A percentile compares a stretch with the other conserved stretches of the same genome.
Conservation (phyloP, 495 filamentous ascomycete genomes). For the Cairneyella variabilis region DNA sequence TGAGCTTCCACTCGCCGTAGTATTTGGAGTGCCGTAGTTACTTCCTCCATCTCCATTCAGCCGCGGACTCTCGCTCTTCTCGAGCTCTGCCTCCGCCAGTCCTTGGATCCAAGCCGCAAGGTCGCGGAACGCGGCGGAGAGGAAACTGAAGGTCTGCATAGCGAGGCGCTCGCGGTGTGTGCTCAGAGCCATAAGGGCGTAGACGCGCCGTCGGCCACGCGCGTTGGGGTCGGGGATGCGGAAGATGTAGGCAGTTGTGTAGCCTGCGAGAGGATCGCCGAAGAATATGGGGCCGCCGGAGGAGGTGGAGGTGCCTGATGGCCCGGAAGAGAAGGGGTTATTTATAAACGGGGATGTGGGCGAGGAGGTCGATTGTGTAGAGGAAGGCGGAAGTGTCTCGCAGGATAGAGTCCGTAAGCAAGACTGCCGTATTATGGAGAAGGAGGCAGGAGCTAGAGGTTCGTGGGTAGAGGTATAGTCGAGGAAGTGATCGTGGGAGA, state of each 20-base stretch:
- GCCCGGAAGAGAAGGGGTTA: slow-evolving; percentile 27
- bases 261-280: slow-evolving; percentile 75
- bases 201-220: slow-evolving; percentile 78
- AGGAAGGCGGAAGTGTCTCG: slow-evolving; percentile 73
- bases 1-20: slow-evolving; percentile 59
- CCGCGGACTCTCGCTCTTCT: slow-evolving; percentile 35
- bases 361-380: slow-evolving; percentile 17
- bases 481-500: slow-evolving; percentile 70
- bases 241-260: slow-evolving; percentile 91
- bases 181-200: slow-evolving; percentile 79
- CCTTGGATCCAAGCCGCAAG: slow-evolving; percentile 70
- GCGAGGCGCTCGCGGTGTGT: slow-evolving; percentile 69
- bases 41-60: slow-evolving; percentile 25
- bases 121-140: slow-evolving; percentile 71
- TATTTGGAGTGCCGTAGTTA: slow-evolving; percentile 23
- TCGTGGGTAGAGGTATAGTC: slow-evolving; percentile 85
- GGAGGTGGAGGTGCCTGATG: slow-evolving; percentile 24
- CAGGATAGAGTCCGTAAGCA: slow-evolving; percentile 83
- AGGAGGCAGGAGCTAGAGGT: slow-evolving; percentile 69
- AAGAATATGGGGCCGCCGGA: slow-evolving; percentile 78
- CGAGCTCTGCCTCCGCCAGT: slow-evolving; percentile 55
- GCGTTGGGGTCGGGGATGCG: slow-evolving; percentile 84
- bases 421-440: slow-evolving; percentile 78
- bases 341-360: slow-evolving; percentile 33
- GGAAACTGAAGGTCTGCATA: slow-evolving; percentile 68